Evolutionary conservation across 2,329 filamentous ascomycete genomes (phyloP), one percentile per base, ranked within the genome.

Genomic region (Aspergillus nomiae): DNA sequence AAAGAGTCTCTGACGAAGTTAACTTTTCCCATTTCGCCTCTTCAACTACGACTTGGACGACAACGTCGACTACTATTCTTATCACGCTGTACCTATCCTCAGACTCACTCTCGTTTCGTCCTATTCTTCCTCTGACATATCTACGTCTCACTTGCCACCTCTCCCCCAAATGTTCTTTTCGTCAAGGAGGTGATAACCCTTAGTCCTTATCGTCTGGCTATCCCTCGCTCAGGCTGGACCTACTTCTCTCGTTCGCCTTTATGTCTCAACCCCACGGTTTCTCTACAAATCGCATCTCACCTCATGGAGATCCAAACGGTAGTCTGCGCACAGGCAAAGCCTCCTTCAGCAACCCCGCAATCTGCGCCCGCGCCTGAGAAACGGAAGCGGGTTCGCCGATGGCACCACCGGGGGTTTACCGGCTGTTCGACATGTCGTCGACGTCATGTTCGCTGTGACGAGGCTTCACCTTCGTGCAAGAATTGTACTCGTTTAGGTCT

Each of bases 401-500:
- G 77, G 77, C 77, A 79, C 66, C 77, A 78, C 53, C 76, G 77
- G 36, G 77, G 77, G 10, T 80, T 80, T 59, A 80, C 77, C 1
- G 77, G 78, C 11, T 80, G 78, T 61, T 75, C 75, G 38, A 79
- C 76, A 59, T 80, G 78, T 64, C 76, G 77, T 55, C 72, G 76
- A 38, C 76, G 78, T 30, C 77, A 80, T 70, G 77, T 74, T 56
- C 76, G 73, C 66, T 78, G 76, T 60, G 76, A 78, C 51, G 76
- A 77, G 59, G 68, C 74, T 1, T 75, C 72, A 2, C 76, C 78
- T 1, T 71, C 70, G 2, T 80, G 78, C 67, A 72, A 73, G 53
- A 79, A 79, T 60, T 80, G 78, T 41, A 72, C 71, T 10, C 74
- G 76, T 16, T 63, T 79, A 26, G 70, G 68, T 7, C 64, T 75